Evolutionary conservation across 441 rosid species (phyloP).

Genomic region (Hypseocharis bilobata): DNA sequence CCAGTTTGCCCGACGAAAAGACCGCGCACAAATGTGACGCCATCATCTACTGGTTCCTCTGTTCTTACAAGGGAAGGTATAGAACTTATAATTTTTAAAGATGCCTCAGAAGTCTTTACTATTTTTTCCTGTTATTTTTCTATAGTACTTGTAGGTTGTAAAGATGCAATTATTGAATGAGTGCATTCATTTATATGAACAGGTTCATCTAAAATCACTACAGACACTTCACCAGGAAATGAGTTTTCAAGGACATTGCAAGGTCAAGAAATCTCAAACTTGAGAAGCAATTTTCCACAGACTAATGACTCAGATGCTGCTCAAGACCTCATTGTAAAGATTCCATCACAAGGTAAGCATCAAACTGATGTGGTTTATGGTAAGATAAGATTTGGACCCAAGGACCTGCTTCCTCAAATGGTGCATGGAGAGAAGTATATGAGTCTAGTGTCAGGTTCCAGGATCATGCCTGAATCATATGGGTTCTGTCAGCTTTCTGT

Average conservation of each 20-base stretch:
- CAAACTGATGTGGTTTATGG: conserved; percentile 43
- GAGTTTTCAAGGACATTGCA: conserved; percentile 91
- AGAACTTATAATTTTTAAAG: neutral
- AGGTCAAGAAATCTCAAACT: conserved; percentile 86
- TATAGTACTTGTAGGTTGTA: no score
- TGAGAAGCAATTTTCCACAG: conserved; percentile 55
- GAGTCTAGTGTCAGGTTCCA: conserved; percentile 7
- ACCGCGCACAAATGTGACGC: conserved; percentile 53
- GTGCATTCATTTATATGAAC: conserved; percentile 1
- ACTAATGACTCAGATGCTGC: conserved; percentile 53
- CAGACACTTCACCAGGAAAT: conserved; percentile 55
- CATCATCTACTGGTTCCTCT: conserved; percentile 61
- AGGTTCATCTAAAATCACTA: conserved; percentile 55
- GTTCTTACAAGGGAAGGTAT: conserved; percentile 74
- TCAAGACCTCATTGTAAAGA: conserved; percentile 52
- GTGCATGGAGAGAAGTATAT: conserved; percentile 3
- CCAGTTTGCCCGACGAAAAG: conserved; percentile 73
- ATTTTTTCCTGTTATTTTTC: neutral
- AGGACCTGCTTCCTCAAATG: conserved; percentile 6
- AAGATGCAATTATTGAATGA: neutral
- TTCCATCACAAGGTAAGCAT: conserved; percentile 51
- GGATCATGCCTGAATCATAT: conserved; percentile 41
- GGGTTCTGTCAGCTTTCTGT: conserved; percentile 36
- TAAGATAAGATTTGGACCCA: conserved; percentile 2
- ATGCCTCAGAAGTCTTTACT: neutral